Evolutionary conservation across 2,329 filamentous ascomycete genomes (phyloP), one percentile per base, ranked within the genome.

Genomic region (Bipolaris sorokiniana): DNA sequence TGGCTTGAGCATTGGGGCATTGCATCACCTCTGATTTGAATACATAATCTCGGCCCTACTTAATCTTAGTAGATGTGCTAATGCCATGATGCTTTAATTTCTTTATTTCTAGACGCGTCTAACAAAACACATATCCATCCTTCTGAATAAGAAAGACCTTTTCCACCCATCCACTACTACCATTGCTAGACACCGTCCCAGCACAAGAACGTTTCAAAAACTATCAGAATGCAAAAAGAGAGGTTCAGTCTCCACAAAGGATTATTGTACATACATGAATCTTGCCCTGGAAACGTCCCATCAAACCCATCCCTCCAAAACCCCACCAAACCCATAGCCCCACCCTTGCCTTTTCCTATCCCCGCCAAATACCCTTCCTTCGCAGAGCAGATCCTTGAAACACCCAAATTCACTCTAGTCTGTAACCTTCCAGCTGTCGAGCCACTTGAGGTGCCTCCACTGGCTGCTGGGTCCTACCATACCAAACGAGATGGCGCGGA

Each of bases 361-460:
- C 37, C 16, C 5, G 13, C 37, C 7, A 10, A 28, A 28, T 5
- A 20, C 16, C 37, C 3, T 22, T 34, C 33, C 15, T 38, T 20
- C 16, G 9, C 15, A 28, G 26, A 28, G 26, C 26, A 28, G 26
- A 28, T 10, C 26, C 15, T 28, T 10, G 15, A 47, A 15, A 13
- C 1, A 20, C 11, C 6, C 18, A 46, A 46, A 16, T 11, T 1
- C 4, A 7, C 18, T n/a, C 40, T 72, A 86, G 71, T 95, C 91
- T 42, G 88, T 87, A 69, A 97, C 90, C 72, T 86, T 89, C 94
- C 94, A 99, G 64, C 81, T 86, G 64, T 88, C 85, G 67, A 97
- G 90, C 95, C 95, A 99, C 82, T 92, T 96, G 81, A 99, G 83
- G 81, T 98, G 93, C 68, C 82, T 85, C 85, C 94, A 99, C 75